These are phyloP conservation scores for Myxozyma sirexii DNA, from an alignment of 805 yeast genomes.

Conservation along the genomic window DNA sequence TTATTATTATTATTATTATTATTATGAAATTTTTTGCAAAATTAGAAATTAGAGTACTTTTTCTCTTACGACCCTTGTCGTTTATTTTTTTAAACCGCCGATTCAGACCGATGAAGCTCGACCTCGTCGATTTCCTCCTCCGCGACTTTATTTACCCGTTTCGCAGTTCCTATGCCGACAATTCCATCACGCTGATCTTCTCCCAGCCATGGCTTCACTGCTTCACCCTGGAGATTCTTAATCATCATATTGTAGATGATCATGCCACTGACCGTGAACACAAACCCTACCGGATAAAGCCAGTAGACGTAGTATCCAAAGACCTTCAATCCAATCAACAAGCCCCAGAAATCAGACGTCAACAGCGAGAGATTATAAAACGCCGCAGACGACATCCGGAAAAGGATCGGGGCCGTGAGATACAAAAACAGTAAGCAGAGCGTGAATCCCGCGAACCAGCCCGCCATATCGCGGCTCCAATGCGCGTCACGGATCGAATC, in stretches of 20 bases:
- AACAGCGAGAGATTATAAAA: constrained; percentile 50
- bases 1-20: neutral
- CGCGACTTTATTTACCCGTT: constrained; percentile 2
- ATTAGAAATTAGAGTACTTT: neutral
- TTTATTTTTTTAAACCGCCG: neutral
- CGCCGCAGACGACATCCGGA: constrained; percentile 52
- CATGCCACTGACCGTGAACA: constrained; percentile 48
- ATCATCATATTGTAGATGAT: constrained; percentile 47
- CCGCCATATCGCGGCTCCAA: constrained; percentile 48
- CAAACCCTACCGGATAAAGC: constrained; percentile 53
- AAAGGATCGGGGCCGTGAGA: constrained; percentile 48
- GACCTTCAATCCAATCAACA: constrained; percentile 49
- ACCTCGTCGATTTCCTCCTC: neutral
- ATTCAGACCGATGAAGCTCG: neutral
- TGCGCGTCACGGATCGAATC: constrained; percentile 43
- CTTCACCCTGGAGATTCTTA: constrained; percentile 45
- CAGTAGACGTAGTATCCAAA: constrained; percentile 51
- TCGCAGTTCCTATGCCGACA: constrained; percentile 42
- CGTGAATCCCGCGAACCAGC: constrained; percentile 50
- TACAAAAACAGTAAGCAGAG: constrained; percentile 47
- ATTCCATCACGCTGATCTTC: constrained; percentile 42
- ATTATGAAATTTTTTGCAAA: neutral
- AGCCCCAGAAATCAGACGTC: constrained; percentile 52
- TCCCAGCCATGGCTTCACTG: constrained; percentile 50
- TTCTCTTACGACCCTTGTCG: too few species aligned